Conservation (phyloP, 495 filamentous ascomycete genomes). For the Annulohypoxylon nitens region DNA sequence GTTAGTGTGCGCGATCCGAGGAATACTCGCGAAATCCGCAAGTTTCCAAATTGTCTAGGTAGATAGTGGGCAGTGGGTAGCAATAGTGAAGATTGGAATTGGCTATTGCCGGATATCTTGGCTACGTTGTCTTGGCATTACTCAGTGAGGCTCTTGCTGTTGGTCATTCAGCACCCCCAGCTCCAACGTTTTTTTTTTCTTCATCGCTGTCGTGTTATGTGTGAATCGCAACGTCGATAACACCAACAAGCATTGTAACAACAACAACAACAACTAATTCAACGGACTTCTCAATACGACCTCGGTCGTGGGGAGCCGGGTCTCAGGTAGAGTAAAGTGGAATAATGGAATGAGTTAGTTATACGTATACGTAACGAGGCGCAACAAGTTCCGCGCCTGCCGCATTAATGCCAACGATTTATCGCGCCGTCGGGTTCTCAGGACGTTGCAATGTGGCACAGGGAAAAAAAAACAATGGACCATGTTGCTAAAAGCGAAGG, state of each 20-base stretch:
- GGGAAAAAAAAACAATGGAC: not conserved
- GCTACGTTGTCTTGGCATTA: conserved; percentile 1
- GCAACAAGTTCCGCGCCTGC: conserved; percentile 9
- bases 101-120: not conserved
- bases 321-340: not conserved
- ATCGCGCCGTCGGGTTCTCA: not conserved
- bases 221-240: not conserved
- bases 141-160: not conserved
- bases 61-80: not conserved
- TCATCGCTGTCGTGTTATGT: not conserved
- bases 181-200: not conserved
- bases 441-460: not conserved
- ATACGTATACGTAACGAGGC: not conserved
- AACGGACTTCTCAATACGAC: conserved; percentile 5
- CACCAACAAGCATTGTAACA: not conserved
- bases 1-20: conserved; percentile 3
- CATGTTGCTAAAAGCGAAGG: too few species aligned
- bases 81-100: not conserved
- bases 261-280: not conserved
- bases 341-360: not conserved
- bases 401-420: not conserved
- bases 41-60: not conserved
- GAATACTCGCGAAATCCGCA: conserved; percentile 2
- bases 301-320: conserved; percentile 1
- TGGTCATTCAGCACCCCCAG: not conserved